phyloP scores from a whole-genome alignment of 2,329 filamentous ascomycete species.

The Acrodontium crateriforme region DNA sequence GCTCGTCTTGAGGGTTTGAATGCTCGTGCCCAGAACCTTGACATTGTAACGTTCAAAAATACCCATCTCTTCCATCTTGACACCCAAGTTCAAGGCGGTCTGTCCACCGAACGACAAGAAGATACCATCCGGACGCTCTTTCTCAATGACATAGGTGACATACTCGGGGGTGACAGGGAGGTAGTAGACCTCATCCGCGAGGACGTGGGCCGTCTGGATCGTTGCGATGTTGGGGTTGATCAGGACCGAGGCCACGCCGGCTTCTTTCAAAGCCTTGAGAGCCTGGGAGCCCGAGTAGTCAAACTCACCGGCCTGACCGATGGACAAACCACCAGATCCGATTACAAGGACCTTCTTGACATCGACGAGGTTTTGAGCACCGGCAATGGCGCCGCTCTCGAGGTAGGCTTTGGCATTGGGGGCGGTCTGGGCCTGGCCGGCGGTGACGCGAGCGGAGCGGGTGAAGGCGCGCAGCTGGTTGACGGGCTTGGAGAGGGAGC shows the following conservation, averaged over 20 bases:
- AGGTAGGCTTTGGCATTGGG: constrained; percentile 79
- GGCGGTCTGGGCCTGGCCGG: constrained; percentile 45
- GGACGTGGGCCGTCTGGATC: constrained; percentile 91
- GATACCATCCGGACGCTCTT: constrained; percentile 89
- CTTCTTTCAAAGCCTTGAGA: constrained; percentile 91
- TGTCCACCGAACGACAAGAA: constrained; percentile 96
- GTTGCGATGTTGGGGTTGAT: constrained; percentile 98
- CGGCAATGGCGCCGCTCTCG: constrained; percentile 73
- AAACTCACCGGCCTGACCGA: constrained; percentile 96
- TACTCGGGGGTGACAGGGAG: constrained; percentile 96
- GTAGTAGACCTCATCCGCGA: constrained; percentile 96
- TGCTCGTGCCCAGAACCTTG: constrained; percentile 87
- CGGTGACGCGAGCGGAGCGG: constrained; percentile 8
- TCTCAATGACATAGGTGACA: constrained; percentile 92
- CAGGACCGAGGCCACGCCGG: constrained; percentile 76
- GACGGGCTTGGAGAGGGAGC: constrained; percentile 16
- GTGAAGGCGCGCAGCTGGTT: neutral
- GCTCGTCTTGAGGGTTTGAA: constrained; percentile 83
- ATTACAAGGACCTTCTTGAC: constrained; percentile 97
- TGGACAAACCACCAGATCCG: constrained; percentile 85
- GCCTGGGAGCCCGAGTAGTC: constrained; percentile 97
- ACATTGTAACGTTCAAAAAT: constrained; percentile 92
- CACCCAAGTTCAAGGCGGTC: constrained; percentile 90
- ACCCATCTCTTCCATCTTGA: constrained; percentile 92
- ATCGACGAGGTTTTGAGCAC: constrained; percentile 60